Evolutionary conservation across 331 rosid species (phyloP), one percentile per base, ranked within the genome.

Genomic region (Erythrophleum ivorense): DNA sequence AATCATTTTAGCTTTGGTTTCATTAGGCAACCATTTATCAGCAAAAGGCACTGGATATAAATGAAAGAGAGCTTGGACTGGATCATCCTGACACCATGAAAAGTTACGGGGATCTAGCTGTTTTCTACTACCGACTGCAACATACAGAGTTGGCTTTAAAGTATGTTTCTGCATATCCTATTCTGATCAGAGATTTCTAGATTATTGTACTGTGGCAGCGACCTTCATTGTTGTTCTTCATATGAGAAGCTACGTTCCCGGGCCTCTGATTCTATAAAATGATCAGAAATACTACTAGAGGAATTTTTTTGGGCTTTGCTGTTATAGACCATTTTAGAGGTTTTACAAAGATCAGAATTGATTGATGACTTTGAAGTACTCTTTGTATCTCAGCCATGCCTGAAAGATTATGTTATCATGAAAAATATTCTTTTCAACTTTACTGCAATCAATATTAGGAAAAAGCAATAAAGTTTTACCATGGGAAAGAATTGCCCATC

Each of bases 41-140:
- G 91, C 99, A 95, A 84, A 95, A 95, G 73, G 99, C 99, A 49
- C 84, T 95, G 85, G 99, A 95, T 88, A 93, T 95, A 75, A 95
- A 95, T 55, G 97, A 95, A 84, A 93, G 99, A 87, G 99, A 95
- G 87, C 98, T 95, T 46, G 98, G 99, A 85, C 92, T 95, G 82
- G 99, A 95, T 90, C 99, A 95, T 90, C 99, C 99, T 80, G 99
- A 95, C 80, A 95, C 99, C 15, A 95, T 95, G 98, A 95, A 95
- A 88, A 95, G 99, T 85, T 95, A 95, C 60, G 99, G 99, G 77
- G 99, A 95, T 86, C 92, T 95, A 21, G 99, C 99, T 74, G 99
- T 95, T 85, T 95, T 95, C 89, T 95, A 95, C 86, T 95, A 95
- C 85, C 91, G 99, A 55, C 99, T 95, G 82, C 99, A 95, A 86